Evolutionary conservation across 768 basidiomycete species (phyloP), one percentile per base, ranked within the genome.

Genomic region (Dioszegia aurantiaca): DNA sequence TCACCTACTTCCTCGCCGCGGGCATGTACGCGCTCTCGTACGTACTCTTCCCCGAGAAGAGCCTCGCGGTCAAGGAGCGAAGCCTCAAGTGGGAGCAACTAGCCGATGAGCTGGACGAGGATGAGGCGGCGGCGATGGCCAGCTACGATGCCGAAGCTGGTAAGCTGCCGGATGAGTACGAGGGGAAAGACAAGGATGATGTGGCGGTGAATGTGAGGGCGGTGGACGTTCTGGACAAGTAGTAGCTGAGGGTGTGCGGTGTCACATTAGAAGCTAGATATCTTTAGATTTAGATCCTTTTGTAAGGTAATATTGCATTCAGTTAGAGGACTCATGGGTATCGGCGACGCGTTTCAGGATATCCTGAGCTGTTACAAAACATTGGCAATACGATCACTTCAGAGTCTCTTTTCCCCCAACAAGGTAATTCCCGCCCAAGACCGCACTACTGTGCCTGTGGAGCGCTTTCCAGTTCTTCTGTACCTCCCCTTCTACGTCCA

Each of bases 1-100:
- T 63, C 39, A 63, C 62, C 16, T 63, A 59, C 40, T 30, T 42
- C 47, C 21, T 63, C 16, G 58, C 58, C 2, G 47, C 24, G 3
- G 19, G 33, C 27, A 30, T 59, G 46, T 63, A 63, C 49, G 55
- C 42, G 28, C 17, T 39, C 2, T 49, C 53, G 4, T 63, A 63
- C 43, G 28, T 59, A 17, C 17, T 63, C 2, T 63, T 42, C 40
- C 62, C 62, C 14, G 62, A 63, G 48, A 63, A 63, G 45, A 43
- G 44, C 41, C 31, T 56, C 2, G 17, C 23, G 21, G 42, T 44
- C 17, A 33, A 43, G 3, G 62, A 63, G 43, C 30, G 28, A 12
- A 24, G 4, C 16, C 19, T 63, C 24, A 23, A 21, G 10, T 63
- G 47, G 44, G 62, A 63, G 37, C 41, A 59, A 19, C 33, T 24